Evolutionary conservation across 2,329 filamentous ascomycete species (phyloP).

Genomic region (Colletotrichum incanum): DNA sequence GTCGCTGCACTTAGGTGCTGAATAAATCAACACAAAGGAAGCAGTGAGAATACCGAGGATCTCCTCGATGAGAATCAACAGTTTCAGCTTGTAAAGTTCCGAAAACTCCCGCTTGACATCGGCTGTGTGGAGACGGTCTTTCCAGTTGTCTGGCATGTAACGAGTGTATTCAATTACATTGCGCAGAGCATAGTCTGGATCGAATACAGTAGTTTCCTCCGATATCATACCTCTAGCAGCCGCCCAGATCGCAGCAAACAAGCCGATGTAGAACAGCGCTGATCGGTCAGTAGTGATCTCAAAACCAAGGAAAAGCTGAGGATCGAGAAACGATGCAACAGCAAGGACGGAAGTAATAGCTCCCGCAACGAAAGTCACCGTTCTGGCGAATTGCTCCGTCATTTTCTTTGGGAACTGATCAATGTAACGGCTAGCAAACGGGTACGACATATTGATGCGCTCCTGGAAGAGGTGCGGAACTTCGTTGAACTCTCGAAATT

Average conservation of each 20-base stretch:
- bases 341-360: slow-evolving; percentile 89
- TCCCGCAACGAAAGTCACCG: slow-evolving; percentile 89
- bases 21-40: slow-evolving; percentile 89
- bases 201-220: slow-evolving; percentile 90
- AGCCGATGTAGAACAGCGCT: slow-evolving; percentile 89
- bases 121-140: slow-evolving; percentile 89
- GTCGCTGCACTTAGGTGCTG: slow-evolving; percentile 89
- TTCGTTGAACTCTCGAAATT: slow-evolving; percentile 98
- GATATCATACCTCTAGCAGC: slow-evolving; percentile 87
- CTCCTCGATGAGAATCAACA: slow-evolving; percentile 93
- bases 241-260: slow-evolving; percentile 88
- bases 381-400: slow-evolving; percentile 86
- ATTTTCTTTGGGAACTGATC: slow-evolving; percentile 98
- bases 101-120: slow-evolving; percentile 95
- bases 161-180: slow-evolving; percentile 95
- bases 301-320: slow-evolving; percentile 91
- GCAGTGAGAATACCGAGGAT: slow-evolving; percentile 93
- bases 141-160: slow-evolving; percentile 92
- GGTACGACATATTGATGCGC: slow-evolving; percentile 93
- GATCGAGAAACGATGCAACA: slow-evolving; percentile 87
- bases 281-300: slow-evolving; percentile 92
- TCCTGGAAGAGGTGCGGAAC: slow-evolving; percentile 92
- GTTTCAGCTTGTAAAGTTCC: slow-evolving; percentile 90
- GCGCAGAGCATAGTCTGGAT: slow-evolving; percentile 89
- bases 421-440: slow-evolving; percentile 91